These are phyloP conservation scores for Colletotrichum liriopes DNA, from an alignment of 2,329 filamentous ascomycete species.

Conservation along the genomic window DNA sequence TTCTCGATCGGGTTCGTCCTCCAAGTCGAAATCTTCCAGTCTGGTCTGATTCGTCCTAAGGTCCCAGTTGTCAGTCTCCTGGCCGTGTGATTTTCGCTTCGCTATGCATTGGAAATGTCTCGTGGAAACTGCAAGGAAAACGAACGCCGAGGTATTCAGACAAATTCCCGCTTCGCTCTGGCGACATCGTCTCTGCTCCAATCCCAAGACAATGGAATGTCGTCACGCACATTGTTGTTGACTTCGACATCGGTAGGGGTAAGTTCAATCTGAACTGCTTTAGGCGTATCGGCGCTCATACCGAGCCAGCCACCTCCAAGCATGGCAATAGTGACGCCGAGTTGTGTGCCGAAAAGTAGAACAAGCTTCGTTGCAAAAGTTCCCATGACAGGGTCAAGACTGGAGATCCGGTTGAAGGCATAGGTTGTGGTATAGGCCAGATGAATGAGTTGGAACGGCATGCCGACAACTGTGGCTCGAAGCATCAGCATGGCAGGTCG, in stretches of 20 bases:
- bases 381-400: conserved; percentile 46
- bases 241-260: conserved; percentile 9
- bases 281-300: conserved; percentile 25
- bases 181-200: conserved; percentile 17
- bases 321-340: conserved; percentile 33
- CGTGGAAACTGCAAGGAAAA: neutral
- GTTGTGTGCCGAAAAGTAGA: conserved; percentile 45
- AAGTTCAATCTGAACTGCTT: conserved; percentile 23
- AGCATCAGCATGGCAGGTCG: conserved; percentile 43
- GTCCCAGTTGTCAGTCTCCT: conserved; percentile 28
- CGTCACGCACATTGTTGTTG: conserved; percentile 31
- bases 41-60: conserved; percentile 28
- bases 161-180: conserved; percentile 29
- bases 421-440: conserved; percentile 46
- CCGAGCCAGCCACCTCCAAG: conserved; percentile 41
- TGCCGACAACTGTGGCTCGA: conserved; percentile 31
- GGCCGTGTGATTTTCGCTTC: neutral
- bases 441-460: conserved; percentile 47
- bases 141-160: conserved; percentile 11
- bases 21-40: conserved; percentile 25
- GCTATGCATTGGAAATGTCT: neutral
- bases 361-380: conserved; percentile 45
- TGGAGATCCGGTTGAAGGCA: conserved; percentile 42
- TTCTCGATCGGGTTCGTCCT: conserved; percentile 25
- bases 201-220: conserved; percentile 22